Conservation (phyloP, 768 basidiomycete genomes). For the Naganishia antarctica region DNA sequence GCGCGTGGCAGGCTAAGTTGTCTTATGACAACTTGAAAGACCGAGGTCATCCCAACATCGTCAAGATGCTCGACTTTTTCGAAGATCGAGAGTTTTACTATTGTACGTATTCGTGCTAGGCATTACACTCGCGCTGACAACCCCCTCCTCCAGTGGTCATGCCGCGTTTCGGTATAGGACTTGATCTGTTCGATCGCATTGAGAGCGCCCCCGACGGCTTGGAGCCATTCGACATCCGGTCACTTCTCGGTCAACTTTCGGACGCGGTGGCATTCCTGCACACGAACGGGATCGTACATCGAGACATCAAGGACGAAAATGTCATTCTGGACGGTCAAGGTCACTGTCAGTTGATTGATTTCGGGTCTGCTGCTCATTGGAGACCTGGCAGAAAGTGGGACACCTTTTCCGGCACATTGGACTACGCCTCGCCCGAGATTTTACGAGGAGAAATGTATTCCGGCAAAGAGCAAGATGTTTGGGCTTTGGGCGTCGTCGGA, state of each 20-base stretch:
- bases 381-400: constrained; percentile 52
- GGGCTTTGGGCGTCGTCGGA: constrained; percentile 95
- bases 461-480: constrained; percentile 95
- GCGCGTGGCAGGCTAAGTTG: constrained; percentile 21
- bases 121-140: not conserved
- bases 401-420: constrained; percentile 54
- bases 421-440: constrained; percentile 96
- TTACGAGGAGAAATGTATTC: constrained; percentile 88
- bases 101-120: constrained; percentile 43
- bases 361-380: constrained; percentile 66
- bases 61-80: constrained; percentile 90
- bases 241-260: constrained; percentile 86
- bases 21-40: constrained; percentile 16
- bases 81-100: constrained; percentile 96
- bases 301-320: constrained; percentile 98
- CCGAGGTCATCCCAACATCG: constrained; percentile 89
- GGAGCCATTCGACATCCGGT: constrained; percentile 65
- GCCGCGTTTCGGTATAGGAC: constrained; percentile 59
- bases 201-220: constrained; percentile 83
- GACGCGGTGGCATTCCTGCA: constrained; percentile 87
- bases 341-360: constrained; percentile 88
- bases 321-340: constrained; percentile 59
- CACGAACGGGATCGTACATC: constrained; percentile 87
- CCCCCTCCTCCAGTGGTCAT: constrained; percentile 59
- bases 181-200: constrained; percentile 90